A percentile compares a stretch with the other conserved stretches of the same genome.
Evolutionary conservation across 352 stramenopile genomes (phyloP).

Genomic region (Halophytophthora polymorphica): DNA sequence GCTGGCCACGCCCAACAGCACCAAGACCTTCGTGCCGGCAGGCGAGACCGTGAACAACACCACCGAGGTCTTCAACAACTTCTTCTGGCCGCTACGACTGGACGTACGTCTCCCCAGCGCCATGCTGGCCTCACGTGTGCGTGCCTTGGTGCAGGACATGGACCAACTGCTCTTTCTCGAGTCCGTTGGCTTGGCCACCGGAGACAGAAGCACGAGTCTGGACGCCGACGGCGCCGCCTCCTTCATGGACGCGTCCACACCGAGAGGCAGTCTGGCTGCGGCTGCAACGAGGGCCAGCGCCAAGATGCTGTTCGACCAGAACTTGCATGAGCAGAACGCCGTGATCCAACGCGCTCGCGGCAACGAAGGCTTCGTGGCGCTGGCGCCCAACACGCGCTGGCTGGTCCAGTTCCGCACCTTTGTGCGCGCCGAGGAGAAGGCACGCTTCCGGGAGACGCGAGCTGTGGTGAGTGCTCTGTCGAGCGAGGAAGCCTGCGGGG

Average conservation of each 20-base stretch:
- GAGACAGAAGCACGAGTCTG: conserved; percentile 20
- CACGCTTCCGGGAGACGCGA: conserved; percentile 48
- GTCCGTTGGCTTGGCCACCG: conserved; percentile 22
- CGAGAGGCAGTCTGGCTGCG: conserved; percentile 11
- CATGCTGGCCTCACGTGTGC: conserved; percentile 30
- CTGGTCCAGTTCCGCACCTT: conserved; percentile 57
- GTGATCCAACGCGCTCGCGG: conserved; percentile 48
- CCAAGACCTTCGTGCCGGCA: conserved; percentile 66
- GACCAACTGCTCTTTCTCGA: conserved; percentile 53
- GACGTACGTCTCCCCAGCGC: conserved; percentile 42
- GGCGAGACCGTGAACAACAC: conserved; percentile 46
- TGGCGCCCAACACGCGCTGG: conserved; percentile 47
- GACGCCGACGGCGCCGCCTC: conserved; percentile 20
- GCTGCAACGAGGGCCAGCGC: conserved; percentile 13
- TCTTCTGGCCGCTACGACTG: conserved; percentile 51
- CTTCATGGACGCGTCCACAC: conserved; percentile 26
- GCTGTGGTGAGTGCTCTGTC: conserved; percentile 24
- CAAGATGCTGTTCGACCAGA: conserved; percentile 46
- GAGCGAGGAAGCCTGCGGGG: not conserved
- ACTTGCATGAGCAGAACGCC: conserved; percentile 43
- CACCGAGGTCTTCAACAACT: conserved; percentile 49
- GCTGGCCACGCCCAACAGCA: conserved; percentile 48
- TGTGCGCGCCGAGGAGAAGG: conserved; percentile 41
- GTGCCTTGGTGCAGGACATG: conserved; percentile 62
- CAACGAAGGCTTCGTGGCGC: conserved; percentile 46